phyloP scores from a whole-genome alignment of 2,329 filamentous ascomycete genomes.

The Decorospora gaudefroyi region DNA sequence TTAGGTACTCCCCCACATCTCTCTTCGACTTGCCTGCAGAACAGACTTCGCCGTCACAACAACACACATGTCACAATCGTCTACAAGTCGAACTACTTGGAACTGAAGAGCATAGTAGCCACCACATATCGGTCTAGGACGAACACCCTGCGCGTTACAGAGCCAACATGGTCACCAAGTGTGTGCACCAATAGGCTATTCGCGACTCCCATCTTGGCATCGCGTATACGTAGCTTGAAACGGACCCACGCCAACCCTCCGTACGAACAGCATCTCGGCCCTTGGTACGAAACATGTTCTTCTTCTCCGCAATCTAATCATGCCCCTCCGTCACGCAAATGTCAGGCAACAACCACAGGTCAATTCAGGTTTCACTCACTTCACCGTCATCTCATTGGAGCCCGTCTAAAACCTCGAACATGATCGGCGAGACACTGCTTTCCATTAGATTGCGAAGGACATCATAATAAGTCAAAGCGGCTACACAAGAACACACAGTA shows the following conservation, averaged over 20 bases:
- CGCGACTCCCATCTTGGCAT: conserved; percentile 6
- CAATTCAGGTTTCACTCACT: background rate
- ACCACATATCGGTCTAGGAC: no score
- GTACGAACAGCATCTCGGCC: conserved; percentile 8
- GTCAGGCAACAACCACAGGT: background rate
- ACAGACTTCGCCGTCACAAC: background rate
- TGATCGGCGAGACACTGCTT: conserved; percentile 17
- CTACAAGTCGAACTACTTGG: background rate
- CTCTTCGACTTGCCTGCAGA: conserved; percentile 5
- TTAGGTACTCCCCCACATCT: no score
- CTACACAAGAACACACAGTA: conserved; percentile 7
- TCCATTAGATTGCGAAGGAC: conserved; percentile 7
- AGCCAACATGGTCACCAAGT: conserved; percentile 5
- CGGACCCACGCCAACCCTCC: conserved; percentile 16
- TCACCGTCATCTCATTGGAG: conserved; percentile 6
- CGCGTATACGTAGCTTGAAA: conserved; percentile 19
- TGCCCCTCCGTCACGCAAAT: conserved; percentile 4
- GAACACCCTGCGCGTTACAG: conserved; percentile 13
- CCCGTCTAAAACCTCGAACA: conserved; percentile 14
- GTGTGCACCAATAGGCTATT: conserved; percentile 12
- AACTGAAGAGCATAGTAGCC: no score
- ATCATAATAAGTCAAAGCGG: conserved; percentile 7
- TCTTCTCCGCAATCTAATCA: conserved; percentile 13
- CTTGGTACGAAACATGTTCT: conserved; percentile 10
- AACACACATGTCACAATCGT: no score